These are phyloP conservation scores for Zea mays DNA, from an alignment of 176 grass and related monocot species.

Conservation along the genomic window Zm-B73-REFERENCE-NAM-5.0 NC_050097.1:209891501-209892000, in stretches of 20 bases:
- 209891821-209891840: too few species aligned
- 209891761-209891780: background rate
- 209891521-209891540: background rate
- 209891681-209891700: background rate
- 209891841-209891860: too few species aligned
- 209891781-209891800: too few species aligned
- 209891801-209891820: too few species aligned
- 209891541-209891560: background rate
- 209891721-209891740: background rate
- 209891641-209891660: background rate
- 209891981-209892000: too few species aligned
- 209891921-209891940: too few species aligned
- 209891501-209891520: background rate
- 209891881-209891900: too few species aligned
- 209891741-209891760: background rate
- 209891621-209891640: background rate
- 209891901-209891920: too few species aligned
- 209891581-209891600: background rate
- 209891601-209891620: background rate
- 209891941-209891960: too few species aligned
- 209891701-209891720: background rate
- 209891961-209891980: too few species aligned
- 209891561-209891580: background rate
- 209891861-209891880: too few species aligned
- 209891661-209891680: background rate